phyloP scores from a whole-genome alignment of 306 rosid genomes.

The Fragaria ananassa region DNA sequence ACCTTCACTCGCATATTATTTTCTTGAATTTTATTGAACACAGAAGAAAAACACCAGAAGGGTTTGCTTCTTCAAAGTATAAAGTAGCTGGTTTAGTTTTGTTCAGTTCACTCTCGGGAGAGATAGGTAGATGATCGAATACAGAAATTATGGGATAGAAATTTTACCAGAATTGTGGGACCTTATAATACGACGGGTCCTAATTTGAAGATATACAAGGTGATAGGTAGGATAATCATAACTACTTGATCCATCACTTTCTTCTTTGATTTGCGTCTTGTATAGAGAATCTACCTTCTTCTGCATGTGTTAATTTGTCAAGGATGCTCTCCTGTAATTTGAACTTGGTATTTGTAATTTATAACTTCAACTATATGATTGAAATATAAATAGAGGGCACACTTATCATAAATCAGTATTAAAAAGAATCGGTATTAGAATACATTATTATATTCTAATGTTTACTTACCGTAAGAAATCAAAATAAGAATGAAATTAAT shows the following conservation, averaged over 20 bases:
- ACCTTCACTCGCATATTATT: not conserved
- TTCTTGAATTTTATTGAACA: not conserved
- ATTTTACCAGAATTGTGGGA: not conserved
- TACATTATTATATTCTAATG: no score
- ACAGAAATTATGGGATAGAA: not conserved
- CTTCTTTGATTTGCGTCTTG: slow-evolving; percentile 14
- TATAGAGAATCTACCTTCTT: not conserved
- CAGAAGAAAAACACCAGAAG: not conserved
- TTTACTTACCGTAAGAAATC: no score
- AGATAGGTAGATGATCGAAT: not conserved
- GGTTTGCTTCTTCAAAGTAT: not conserved
- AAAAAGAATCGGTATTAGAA: no score
- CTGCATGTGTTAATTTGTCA: not conserved
- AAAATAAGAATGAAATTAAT: no score
- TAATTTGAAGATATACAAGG: slow-evolving; percentile 26
- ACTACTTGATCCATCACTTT: slow-evolving; percentile 38
- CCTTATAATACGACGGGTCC: slow-evolving; percentile 6
- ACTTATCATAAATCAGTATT: no score
- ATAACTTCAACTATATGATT: no score
- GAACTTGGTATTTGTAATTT: not conserved
- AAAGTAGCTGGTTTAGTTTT: not conserved
- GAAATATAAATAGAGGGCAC: not conserved
- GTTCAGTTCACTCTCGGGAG: not conserved
- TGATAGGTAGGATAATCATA: slow-evolving; percentile 12
- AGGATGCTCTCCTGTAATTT: no score